Evolutionary conservation across 129 eudicot genomes (phyloP), one percentile per base, ranked within the genome.

Genomic region (Flaveria robusta): DNA sequence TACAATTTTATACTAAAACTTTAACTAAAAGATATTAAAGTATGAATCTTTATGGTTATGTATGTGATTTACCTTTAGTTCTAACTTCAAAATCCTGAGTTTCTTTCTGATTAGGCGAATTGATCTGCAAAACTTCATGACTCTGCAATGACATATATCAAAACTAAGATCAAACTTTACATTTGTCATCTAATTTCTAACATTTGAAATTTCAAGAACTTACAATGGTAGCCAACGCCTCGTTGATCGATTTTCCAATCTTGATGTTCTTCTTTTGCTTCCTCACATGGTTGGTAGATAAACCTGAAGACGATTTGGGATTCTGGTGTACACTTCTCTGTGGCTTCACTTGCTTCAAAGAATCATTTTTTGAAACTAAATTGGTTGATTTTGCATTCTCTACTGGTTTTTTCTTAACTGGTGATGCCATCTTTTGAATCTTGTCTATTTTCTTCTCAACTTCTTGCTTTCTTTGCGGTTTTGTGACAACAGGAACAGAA

Each of bases 371-470:
- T 13, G 68, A 84, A 58, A 62, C 59, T 77, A 55, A 19, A 68
- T 65, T 83, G 56, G 74, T 70, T 12, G 79, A 82, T 81, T 87
- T 87, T 74, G 77, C 74, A 37, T 56, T 78, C 68, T 82, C 92
- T 46, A 34, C 75, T 0, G 81, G 75, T 47, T 82, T 86, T 77
- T 74, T 83, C 68, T 64, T 79, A 73, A 22, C 45, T n/a, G 74
- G 82, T 26, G 78, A 76, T 43, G 82, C 72, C 59, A 74, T 80
- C 78, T 80, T 86, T 46, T 76, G 83, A 68, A 85, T 58, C 77
- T 68, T 82, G 66, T 86, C 90, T 13, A 72, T 76, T 79, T 75
- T 89, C 76, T 85, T 92, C 81, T 76, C 89, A 6, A 23, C 52
- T 59, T 50, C 81, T 56, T 74, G 89, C 79, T 77, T 86, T 82